A percentile compares a stretch with the other conserved stretches of the same genome.
Evolutionary conservation across 129 eudicot genomes (phyloP).

Genomic region (Ambrosia trifida): DNA sequence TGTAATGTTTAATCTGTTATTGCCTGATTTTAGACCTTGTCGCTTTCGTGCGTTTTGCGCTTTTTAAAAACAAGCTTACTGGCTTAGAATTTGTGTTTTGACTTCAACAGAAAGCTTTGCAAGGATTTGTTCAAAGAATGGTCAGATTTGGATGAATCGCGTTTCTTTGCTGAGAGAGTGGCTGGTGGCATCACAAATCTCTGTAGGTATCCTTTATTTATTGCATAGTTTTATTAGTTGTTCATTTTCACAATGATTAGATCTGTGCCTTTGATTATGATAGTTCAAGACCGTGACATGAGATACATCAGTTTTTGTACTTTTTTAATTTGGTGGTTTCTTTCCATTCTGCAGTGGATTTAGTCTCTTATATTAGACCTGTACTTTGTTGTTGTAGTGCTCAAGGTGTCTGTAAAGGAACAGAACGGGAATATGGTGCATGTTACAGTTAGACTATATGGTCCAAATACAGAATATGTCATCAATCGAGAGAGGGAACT

Average conservation of each 20-base stretch:
- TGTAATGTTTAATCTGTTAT: neutral
- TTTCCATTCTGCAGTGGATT: constrained; percentile 1
- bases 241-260: neutral
- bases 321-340: neutral
- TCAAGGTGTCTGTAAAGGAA: constrained; percentile 75
- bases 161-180: constrained; percentile 67
- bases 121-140: constrained; percentile 82
- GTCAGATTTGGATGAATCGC: constrained; percentile 74
- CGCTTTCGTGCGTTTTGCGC: no score
- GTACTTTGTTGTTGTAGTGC: constrained; percentile 50
- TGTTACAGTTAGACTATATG: constrained; percentile 78
- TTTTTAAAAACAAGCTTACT: no score
- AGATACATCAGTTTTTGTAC: neutral
- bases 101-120: constrained; percentile 60
- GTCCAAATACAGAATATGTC: constrained; percentile 97
- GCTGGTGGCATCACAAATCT: constrained; percentile 97
- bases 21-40: no score
- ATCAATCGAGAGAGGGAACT: constrained; percentile 85
- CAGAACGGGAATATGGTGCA: constrained; percentile 48
- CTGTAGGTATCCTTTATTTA: constrained; percentile 47
- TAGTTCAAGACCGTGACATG: constrained; percentile 11
- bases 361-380: constrained; percentile 7
- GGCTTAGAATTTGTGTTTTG: constrained; percentile 10
- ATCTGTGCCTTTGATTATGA: neutral
- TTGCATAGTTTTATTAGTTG: neutral